Base-by-base conservation (phyloP, 192 early-diverging fungal species). In the Podila minutissima region DNA sequence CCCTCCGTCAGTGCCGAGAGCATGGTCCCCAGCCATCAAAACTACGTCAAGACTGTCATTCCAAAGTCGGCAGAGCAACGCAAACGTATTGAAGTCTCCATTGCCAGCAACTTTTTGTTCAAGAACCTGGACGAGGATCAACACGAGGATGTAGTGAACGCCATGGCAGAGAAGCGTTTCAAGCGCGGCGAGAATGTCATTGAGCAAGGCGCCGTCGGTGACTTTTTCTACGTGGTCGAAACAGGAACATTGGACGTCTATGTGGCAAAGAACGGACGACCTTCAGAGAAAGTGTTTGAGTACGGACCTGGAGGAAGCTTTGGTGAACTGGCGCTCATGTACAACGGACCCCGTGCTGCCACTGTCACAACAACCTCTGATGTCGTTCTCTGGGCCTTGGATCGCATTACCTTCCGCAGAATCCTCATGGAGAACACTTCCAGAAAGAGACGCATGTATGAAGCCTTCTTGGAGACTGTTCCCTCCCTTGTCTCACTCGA, bases 271-370 rank as follows among this genome's bases (percentile, higher is more conserved):
- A 83, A 89, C 19, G 92, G 87, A 19, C 87, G 84, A 8, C 77
- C 89, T 3, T 87, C 93, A 6, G 83, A 86, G 59, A 95, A 93
- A 74, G 97, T 98, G 5, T 83, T 89, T 59, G 86, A 89, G 53
- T 97, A 97, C 73, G 93, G 84, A 8, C 87, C 94, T 10, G 92
- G 94, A 51, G 97, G 95, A 59, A 93, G 92, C 78, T 99, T 99
- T 93, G 98, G 98, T 66, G 97, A 99, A 86, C 89, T 99, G 61
- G 98, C 98, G 48, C 89, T 99, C 13, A 99, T 99, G 98, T 99
- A 99, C 86, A 98, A 98, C 75, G 97, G 96, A 12, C 98, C 98
- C 17, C 91, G 98, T 48, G 98, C 98, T 1, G 98, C 98, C 29
- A 98, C 97, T 0, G 93, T 99, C n/a, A 86, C 88, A 7, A 93